Conservation (phyloP, 1,139 yeast species). For the Diutina pseudorugosa region DNA sequence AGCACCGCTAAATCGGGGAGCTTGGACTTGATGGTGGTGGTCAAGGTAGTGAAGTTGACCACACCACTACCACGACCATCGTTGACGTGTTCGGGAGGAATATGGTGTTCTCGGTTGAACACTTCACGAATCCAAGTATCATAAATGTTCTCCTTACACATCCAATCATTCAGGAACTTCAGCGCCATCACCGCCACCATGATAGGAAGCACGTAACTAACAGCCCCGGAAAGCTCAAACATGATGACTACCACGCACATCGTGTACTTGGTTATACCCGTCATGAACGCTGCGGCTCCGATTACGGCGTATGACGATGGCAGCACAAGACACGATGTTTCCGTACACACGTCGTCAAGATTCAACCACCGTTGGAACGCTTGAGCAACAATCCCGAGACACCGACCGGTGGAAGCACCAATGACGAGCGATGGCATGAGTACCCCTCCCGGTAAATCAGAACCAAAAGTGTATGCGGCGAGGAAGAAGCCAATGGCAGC, state of each 20-base stretch:
- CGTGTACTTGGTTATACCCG: constrained; percentile 45
- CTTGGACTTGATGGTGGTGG: constrained; percentile 17
- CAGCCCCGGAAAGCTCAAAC: constrained; percentile 49
- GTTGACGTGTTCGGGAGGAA: constrained; percentile 11
- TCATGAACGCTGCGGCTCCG: constrained; percentile 47
- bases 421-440: constrained; percentile 60
- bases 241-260: constrained; percentile 45
- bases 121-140: constrained; percentile 28
- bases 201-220: constrained; percentile 45
- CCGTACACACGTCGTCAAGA: constrained; percentile 33
- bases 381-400: constrained; percentile 51
- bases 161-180: constrained; percentile 36
- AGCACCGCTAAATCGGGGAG: constrained; percentile 24
- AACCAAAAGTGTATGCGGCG: constrained; percentile 54
- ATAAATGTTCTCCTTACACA: constrained; percentile 35
- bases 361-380: constrained; percentile 30
- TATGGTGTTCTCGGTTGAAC: constrained; percentile 14
- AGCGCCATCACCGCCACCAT: constrained; percentile 46
- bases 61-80: constrained; percentile 32
- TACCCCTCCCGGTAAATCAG: constrained; percentile 63
- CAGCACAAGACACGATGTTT: constrained; percentile 39
- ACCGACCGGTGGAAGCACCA: constrained; percentile 62
- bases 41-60: constrained; percentile 21
- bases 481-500: constrained; percentile 42
- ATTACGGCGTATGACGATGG: constrained; percentile 53